phyloP scores from a whole-genome alignment of 371 early-diverging fungal genomes.

The Apophysomyces ossiformis region DNA sequence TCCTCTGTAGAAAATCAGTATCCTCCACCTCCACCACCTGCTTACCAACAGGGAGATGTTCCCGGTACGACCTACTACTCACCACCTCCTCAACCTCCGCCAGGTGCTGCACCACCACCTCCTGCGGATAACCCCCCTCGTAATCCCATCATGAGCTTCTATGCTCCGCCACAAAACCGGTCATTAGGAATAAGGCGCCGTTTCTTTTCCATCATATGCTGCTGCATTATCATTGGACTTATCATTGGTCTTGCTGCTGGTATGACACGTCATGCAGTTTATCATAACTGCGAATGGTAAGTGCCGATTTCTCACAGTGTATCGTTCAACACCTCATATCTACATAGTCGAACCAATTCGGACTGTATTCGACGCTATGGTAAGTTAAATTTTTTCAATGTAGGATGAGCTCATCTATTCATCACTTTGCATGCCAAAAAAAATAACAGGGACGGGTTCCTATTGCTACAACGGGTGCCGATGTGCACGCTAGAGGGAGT shows the following conservation, averaged over 20 bases:
- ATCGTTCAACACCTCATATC: not conserved
- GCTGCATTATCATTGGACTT: slow-evolving; percentile 39
- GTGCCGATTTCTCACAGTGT: not conserved
- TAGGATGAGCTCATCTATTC: no score
- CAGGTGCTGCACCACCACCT: slow-evolving; percentile 21
- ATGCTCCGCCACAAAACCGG: slow-evolving; percentile 37
- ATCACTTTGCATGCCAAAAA: not conserved
- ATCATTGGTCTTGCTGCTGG: slow-evolving; percentile 39
- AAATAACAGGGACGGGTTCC: not conserved
- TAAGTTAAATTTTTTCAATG: not conserved
- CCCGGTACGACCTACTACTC: slow-evolving; percentile 31
- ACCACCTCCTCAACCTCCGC: slow-evolving; percentile 29
- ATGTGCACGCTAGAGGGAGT: not conserved
- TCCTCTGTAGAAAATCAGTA: not conserved
- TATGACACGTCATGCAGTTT: slow-evolving; percentile 25
- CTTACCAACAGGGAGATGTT: slow-evolving; percentile 19
- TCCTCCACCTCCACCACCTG: slow-evolving; percentile 24
- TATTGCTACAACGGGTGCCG: not conserved
- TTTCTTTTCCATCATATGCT: slow-evolving; percentile 31
- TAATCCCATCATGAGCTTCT: slow-evolving; percentile 30
- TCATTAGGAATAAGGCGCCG: slow-evolving; percentile 32
- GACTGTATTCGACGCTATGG: slow-evolving; percentile 17
- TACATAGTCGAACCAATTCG: slow-evolving; percentile 11
- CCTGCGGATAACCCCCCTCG: slow-evolving; percentile 16
- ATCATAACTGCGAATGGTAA: slow-evolving; percentile 32